These are phyloP conservation scores for Tuber melanosporum DNA, from an alignment of 495 filamentous ascomycete genomes.

Conservation along the genomic window DNA sequence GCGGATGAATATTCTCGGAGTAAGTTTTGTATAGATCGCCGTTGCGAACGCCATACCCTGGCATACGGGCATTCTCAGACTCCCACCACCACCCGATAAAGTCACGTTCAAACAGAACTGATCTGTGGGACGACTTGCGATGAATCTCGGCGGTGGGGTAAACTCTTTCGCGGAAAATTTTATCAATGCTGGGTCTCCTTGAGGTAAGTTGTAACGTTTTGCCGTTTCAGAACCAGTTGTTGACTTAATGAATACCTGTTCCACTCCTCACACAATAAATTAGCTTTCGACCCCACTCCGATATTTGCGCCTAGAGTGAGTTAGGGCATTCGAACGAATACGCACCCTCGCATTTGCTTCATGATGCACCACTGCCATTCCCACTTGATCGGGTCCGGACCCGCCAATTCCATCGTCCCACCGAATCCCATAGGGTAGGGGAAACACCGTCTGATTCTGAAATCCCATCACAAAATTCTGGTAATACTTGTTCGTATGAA, in stretches of 20 bases:
- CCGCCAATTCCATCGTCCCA: conserved; percentile 48
- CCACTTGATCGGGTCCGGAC: neutral
- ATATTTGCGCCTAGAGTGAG: neutral
- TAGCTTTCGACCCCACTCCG: neutral
- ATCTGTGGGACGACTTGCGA: neutral
- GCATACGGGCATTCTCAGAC: conserved; percentile 15
- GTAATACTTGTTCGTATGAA: conserved; percentile 54
- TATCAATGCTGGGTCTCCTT: neutral
- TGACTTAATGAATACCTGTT: neutral
- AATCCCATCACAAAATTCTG: conserved; percentile 73
- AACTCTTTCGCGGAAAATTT: conserved; percentile 8
- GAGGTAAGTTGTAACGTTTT: neutral
- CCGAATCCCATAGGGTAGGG: conserved; percentile 72
- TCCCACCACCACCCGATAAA: neutral
- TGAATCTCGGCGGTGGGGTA: neutral
- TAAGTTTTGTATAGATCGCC: conserved; percentile 59
- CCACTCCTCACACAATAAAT: neutral
- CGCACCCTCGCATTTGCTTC: neutral
- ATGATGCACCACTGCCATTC: conserved; percentile 1
- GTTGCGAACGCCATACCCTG: conserved; percentile 86
- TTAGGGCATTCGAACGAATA: neutral
- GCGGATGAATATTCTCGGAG: conserved; percentile 66
- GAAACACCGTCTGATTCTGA: conserved; percentile 64
- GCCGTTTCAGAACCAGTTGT: neutral
- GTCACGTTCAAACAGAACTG: conserved; percentile 10